Evolutionary conservation across 306 rosid species (phyloP).

Genomic region (Pterocarpus macrocarpus): DNA sequence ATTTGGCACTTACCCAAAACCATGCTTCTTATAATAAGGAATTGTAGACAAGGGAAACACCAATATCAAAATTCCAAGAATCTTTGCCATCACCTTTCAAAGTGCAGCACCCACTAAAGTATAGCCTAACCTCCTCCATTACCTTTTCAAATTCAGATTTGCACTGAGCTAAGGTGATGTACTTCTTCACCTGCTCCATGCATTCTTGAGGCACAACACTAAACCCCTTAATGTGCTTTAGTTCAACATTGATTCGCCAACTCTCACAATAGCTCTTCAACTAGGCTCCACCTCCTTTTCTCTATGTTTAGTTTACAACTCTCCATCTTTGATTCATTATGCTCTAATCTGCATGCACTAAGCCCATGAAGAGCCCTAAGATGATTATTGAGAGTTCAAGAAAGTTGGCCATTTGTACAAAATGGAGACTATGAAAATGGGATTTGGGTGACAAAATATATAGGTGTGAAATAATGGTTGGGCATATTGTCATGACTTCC

Average conservation of each 20-base stretch:
- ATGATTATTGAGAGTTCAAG: slow-evolving; percentile 44
- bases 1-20: slow-evolving; percentile 46
- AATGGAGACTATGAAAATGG: slow-evolving; percentile 11
- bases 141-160: slow-evolving; percentile 47
- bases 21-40: slow-evolving; percentile 64
- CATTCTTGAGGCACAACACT: slow-evolving; percentile 75
- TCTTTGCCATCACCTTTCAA: slow-evolving; percentile 71
- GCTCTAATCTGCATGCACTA: slow-evolving; percentile 66
- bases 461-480: slow-evolving; percentile 45
- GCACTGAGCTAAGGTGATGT: slow-evolving; percentile 44
- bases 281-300: slow-evolving; percentile 37
- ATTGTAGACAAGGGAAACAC: slow-evolving; percentile 78
- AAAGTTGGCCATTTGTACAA: slow-evolving; percentile 54
- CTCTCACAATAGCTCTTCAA: slow-evolving; percentile 78
- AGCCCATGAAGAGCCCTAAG: slow-evolving; percentile 46
- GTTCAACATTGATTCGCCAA: slow-evolving; percentile 74
- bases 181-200: slow-evolving; percentile 58
- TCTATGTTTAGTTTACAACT: no score
- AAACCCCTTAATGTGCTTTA: slow-evolving; percentile 54
- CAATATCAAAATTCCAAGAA: slow-evolving; percentile 80
- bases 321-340: slow-evolving; percentile 48
- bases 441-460: neutral
- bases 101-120: slow-evolving; percentile 49
- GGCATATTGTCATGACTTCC: slow-evolving; percentile 26
- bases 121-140: slow-evolving; percentile 47